phyloP scores from a whole-genome alignment of 176 grass and related monocot genomes.

The Phragmites australis region DNA sequence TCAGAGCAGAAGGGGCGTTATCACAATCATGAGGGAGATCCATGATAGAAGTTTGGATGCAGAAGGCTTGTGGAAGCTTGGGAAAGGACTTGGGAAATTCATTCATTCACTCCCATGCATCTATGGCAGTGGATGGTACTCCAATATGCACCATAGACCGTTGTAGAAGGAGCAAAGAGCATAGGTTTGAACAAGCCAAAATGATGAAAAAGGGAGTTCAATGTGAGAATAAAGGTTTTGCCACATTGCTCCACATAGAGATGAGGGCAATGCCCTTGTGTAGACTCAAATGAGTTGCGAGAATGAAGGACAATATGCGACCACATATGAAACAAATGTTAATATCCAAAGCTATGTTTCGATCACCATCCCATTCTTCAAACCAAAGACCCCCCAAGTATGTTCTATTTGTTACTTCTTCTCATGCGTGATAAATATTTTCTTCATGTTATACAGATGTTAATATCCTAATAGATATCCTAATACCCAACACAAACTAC shows the following conservation, averaged over 20 bases:
- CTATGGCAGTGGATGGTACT: background rate
- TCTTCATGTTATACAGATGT: no score
- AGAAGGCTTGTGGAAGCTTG: background rate
- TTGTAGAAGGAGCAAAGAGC: background rate
- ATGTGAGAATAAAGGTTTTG: slow-evolving; percentile 25
- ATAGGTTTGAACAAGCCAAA: slow-evolving; percentile 16
- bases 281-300: no score
- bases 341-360: no score
- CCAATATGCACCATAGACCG: background rate
- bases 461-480: no score
- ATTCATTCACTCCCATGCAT: background rate
- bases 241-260: background rate
- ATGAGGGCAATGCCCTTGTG: slow-evolving; percentile 6
- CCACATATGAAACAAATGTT: no score
- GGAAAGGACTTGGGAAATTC: slow-evolving; percentile 15
- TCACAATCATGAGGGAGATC: background rate
- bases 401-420: no score
- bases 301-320: no score
- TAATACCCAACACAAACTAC: no score
- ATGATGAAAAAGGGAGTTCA: background rate
- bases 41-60: background rate
- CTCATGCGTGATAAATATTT: no score
- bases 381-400: no score
- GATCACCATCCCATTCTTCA: no score
- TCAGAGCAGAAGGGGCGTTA: slow-evolving; percentile 1